Evolutionary conservation across 1,284 basidiomycete species (phyloP).

Genomic region (Pseudozyma tsukubaensis): DNA sequence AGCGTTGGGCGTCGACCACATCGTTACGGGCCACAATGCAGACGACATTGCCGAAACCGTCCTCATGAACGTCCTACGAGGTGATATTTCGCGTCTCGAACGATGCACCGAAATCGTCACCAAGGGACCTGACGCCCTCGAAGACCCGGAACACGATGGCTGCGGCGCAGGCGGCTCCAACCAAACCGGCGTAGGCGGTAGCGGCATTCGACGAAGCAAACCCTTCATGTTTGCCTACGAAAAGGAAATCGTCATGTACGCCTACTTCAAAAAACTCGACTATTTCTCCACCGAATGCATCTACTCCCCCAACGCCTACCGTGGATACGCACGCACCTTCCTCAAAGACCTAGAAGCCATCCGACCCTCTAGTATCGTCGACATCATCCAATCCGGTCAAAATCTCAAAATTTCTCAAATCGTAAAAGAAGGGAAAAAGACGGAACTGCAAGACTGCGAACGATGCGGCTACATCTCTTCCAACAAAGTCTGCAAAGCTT

Average conservation of each 20-base stretch:
- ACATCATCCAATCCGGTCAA: constrained; percentile 79
- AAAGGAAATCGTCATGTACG: constrained; percentile 99
- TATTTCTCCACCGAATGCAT: constrained; percentile 99
- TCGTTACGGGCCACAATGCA: constrained; percentile 98
- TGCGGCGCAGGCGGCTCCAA: constrained; percentile 49
- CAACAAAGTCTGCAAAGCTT: constrained; percentile 67
- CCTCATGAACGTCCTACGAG: constrained; percentile 98
- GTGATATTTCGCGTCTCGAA: constrained; percentile 92
- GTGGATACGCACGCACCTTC: constrained; percentile 92
- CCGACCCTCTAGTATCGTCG: constrained; percentile 92
- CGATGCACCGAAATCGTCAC: constrained; percentile 90
- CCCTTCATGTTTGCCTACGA: constrained; percentile 99
- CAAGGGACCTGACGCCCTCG: constrained; percentile 52
- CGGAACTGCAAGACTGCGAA: constrained; percentile 58
- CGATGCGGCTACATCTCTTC: constrained; percentile 68
- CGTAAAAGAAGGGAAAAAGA: constrained; percentile 55
- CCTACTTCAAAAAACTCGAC: constrained; percentile 93
- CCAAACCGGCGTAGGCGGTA: constrained; percentile 72
- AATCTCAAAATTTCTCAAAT: constrained; percentile 50
- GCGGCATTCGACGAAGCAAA: constrained; percentile 94
- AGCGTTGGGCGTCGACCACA: constrained; percentile 90
- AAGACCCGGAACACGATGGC: constrained; percentile 68
- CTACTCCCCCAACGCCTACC: constrained; percentile 93
- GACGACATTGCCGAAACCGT: constrained; percentile 99
- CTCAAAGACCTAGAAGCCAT: constrained; percentile 95